These are phyloP conservation scores for Saccharomyces hybrid DNA, from an alignment of 1,139 yeast species.

Conservation along the genomic window DNA sequence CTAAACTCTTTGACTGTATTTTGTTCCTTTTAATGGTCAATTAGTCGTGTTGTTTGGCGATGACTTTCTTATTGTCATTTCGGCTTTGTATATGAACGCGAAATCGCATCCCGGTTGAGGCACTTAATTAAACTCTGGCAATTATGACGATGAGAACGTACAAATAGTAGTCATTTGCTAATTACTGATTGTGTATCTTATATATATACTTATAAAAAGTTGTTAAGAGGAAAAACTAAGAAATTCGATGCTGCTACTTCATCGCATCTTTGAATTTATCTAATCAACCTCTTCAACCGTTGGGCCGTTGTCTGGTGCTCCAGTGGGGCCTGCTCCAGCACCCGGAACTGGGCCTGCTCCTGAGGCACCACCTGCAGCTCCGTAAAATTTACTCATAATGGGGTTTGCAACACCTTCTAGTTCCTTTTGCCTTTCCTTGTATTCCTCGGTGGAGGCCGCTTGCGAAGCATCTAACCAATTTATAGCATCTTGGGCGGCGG, in stretches of 20 bases:
- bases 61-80: neutral
- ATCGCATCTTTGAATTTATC: constrained; percentile 5
- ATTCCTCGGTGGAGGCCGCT: constrained; percentile 82
- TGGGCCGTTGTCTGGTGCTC: constrained; percentile 47
- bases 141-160: neutral
- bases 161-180: neutral
- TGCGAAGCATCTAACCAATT: constrained; percentile 85
- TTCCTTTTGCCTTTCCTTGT: constrained; percentile 56
- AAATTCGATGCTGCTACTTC: neutral
- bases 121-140: neutral
- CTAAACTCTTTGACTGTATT: neutral
- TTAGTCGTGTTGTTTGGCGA: neutral
- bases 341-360: constrained; percentile 43
- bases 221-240: neutral
- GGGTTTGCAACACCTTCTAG: constrained; percentile 59
- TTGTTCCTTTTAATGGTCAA: neutral
- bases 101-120: neutral
- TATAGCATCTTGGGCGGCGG: constrained; percentile 75
- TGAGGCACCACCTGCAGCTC: constrained; percentile 47
- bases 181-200: neutral
- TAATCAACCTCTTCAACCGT: constrained; percentile 70
- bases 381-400: constrained; percentile 56
- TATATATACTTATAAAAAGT: neutral
- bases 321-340: constrained; percentile 44
- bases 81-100: neutral